phyloP scores from a whole-genome alignment of 495 filamentous ascomycete species.

The Podospora comata region DNA sequence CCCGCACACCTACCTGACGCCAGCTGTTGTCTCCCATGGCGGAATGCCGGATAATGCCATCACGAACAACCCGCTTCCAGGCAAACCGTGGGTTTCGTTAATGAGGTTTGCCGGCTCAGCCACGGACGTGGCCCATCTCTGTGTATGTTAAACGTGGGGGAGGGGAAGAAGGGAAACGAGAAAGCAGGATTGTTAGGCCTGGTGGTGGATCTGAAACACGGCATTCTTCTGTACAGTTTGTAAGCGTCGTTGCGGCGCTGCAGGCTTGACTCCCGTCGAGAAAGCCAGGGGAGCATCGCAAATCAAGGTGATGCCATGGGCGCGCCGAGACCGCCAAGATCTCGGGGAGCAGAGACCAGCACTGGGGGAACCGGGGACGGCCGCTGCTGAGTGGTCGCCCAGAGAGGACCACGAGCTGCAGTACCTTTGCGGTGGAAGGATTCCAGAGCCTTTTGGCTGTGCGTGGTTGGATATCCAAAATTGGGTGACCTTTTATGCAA shows the following conservation, averaged over 20 bases:
- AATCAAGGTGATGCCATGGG: background rate
- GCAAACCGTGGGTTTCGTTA: background rate
- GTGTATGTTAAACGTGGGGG: background rate
- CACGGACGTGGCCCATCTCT: background rate
- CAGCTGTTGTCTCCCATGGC: slow-evolving; percentile 1
- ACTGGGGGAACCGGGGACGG: background rate
- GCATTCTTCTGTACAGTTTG: slow-evolving; percentile 9
- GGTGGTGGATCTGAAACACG: slow-evolving; percentile 20
- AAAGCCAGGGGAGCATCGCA: background rate
- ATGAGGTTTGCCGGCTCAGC: slow-evolving; percentile 1
- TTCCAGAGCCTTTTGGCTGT: background rate
- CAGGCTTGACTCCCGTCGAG: slow-evolving; percentile 3
- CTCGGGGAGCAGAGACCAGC: slow-evolving; percentile 7
- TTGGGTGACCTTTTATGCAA: slow-evolving; percentile 13
- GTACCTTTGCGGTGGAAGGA: background rate
- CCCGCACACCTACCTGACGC: background rate
- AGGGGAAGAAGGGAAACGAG: background rate
- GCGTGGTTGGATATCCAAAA: slow-evolving; percentile 7
- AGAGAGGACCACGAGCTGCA: too few species aligned
- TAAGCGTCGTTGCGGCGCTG: slow-evolving; percentile 16
- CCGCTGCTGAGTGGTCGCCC: slow-evolving; percentile 16
- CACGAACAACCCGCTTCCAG: background rate
- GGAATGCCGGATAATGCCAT: background rate
- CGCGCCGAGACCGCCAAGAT: slow-evolving; percentile 19
- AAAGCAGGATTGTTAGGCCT: slow-evolving; percentile 5